phyloP scores from a whole-genome alignment of 192 early-diverging fungal species.

The Backusella luteola region DNA sequence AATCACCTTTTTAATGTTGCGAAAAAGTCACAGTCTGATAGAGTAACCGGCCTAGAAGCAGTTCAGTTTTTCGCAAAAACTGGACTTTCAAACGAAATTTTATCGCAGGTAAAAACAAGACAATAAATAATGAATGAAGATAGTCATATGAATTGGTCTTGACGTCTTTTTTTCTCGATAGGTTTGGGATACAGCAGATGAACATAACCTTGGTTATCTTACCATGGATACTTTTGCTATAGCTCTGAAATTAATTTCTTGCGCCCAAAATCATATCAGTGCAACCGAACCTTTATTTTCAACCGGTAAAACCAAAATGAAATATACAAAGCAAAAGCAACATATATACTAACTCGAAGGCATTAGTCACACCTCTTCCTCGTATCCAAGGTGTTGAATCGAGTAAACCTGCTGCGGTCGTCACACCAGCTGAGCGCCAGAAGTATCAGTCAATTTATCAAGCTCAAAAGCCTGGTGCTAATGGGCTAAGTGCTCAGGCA shows the following conservation, averaged over 20 bases:
- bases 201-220: conserved; percentile 73
- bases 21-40: conserved; percentile 53
- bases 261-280: conserved; percentile 72
- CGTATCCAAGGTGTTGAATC: conserved; percentile 11
- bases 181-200: conserved; percentile 89
- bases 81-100: conserved; percentile 49
- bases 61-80: conserved; percentile 73
- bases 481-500: conserved; percentile 39
- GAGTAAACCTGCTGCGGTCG: background rate
- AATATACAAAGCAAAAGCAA: background rate
- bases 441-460: conserved; percentile 28
- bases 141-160: background rate
- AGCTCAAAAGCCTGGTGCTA: conserved; percentile 23
- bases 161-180: conserved; percentile 15
- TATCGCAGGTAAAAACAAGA: conserved; percentile 48
- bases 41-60: conserved; percentile 61
- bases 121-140: background rate
- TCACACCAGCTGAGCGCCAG: conserved; percentile 20
- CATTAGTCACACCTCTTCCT: conserved; percentile 17
- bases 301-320: conserved; percentile 18
- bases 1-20: conserved; percentile 54
- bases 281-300: conserved; percentile 39
- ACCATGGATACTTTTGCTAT: conserved; percentile 71
- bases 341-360: background rate
- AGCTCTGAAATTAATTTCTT: conserved; percentile 86